A percentile compares a stretch with the other conserved stretches of the same genome.
phyloP scores from a whole-genome alignment of 108 stramenopile genomes.

The Skeletonema menzelii region DNA sequence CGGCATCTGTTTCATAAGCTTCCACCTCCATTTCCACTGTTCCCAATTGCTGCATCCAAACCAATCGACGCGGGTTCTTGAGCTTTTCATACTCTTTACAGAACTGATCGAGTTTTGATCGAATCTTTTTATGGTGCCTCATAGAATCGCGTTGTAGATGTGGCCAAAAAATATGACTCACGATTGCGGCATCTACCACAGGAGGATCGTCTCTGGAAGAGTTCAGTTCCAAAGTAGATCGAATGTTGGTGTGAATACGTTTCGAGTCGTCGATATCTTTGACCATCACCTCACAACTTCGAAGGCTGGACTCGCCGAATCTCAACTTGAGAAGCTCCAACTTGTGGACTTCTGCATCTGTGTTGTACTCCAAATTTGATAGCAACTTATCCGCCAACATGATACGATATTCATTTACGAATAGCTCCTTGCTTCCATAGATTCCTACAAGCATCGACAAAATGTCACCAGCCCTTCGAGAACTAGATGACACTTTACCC shows the following conservation, averaged over 20 bases:
- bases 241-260: conserved; percentile 84
- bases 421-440: conserved; percentile 97
- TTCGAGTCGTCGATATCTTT: conserved; percentile 97
- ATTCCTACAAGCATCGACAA: conserved; percentile 96
- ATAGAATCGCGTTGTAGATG: conserved; percentile 71
- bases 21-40: conserved; percentile 92
- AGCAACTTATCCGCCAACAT: conserved; percentile 98
- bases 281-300: conserved; percentile 97
- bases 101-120: conserved; percentile 70
- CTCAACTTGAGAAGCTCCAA: conserved; percentile 95
- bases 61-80: conserved; percentile 92
- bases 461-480: conserved; percentile 73
- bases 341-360: conserved; percentile 92
- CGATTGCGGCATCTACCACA: conserved; percentile 80
- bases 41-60: conserved; percentile 88
- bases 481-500: conserved; percentile 35
- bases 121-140: conserved; percentile 82
- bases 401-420: conserved; percentile 95
- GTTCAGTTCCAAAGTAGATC: conserved; percentile 53
- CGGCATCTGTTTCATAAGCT: conserved; percentile 63
- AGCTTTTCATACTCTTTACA: conserved; percentile 72
- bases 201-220: conserved; percentile 24
- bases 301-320: conserved; percentile 92
- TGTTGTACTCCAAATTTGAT: conserved; percentile 82
- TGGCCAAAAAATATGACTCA: conserved; percentile 98